These are phyloP conservation scores for Scheffersomyces segobiensis DNA, from an alignment of 1,139 yeast genomes.

Conservation along the genomic window DNA sequence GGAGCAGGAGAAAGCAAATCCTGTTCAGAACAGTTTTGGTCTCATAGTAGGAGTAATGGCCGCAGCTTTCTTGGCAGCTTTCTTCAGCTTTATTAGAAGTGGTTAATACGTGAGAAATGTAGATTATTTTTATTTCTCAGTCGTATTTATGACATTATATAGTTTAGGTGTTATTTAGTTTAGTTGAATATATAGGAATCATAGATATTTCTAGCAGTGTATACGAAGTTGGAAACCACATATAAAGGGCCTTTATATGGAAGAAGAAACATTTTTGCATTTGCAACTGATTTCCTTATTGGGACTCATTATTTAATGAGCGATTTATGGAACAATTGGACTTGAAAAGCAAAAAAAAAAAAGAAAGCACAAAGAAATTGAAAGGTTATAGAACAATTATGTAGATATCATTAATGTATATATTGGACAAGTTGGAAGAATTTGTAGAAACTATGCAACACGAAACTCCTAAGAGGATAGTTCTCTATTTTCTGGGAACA, in stretches of 20 bases:
- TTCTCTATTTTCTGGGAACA: background rate
- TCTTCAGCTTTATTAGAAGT: constrained; percentile 18
- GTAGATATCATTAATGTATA: too few species aligned
- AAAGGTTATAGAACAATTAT: too few species aligned
- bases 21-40: constrained; percentile 6
- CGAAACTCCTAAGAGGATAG: background rate
- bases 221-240: too few species aligned
- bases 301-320: background rate
- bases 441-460: background rate
- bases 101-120: constrained; percentile 6
- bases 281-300: background rate
- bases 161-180: background rate
- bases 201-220: background rate
- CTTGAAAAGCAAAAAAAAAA: background rate
- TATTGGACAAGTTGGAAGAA: background rate
- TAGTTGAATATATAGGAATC: background rate
- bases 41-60: constrained; percentile 31
- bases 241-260: too few species aligned
- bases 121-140: background rate
- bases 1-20: constrained; percentile 18
- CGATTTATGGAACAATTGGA: background rate
- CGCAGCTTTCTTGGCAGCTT: constrained; percentile 30
- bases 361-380: too few species aligned
- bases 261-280: too few species aligned
- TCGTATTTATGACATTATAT: background rate